Evolutionary conservation across 495 filamentous ascomycete species (phyloP).

Genomic region (Trichoderma orchidacearum): DNA sequence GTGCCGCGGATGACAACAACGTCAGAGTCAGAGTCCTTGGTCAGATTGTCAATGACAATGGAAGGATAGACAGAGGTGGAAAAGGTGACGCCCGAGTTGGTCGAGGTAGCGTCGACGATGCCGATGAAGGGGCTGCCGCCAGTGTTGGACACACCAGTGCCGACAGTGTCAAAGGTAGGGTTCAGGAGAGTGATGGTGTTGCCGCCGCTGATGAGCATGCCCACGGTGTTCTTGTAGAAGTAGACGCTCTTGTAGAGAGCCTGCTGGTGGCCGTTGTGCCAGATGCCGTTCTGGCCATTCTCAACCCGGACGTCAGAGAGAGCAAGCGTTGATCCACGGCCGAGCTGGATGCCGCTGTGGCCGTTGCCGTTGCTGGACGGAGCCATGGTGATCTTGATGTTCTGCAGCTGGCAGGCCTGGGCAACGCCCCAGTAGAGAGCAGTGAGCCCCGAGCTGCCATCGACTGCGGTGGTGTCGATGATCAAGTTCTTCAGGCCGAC

Average conservation of each 20-base stretch:
- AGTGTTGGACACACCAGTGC: constrained; percentile 42
- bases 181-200: constrained; percentile 36
- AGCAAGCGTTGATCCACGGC: constrained; percentile 32
- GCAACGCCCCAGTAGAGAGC: constrained; percentile 66
- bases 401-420: constrained; percentile 52
- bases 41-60: constrained; percentile 28
- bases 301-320: constrained; percentile 20
- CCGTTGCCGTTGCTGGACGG: constrained; percentile 24
- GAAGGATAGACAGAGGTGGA: constrained; percentile 20
- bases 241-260: constrained; percentile 55
- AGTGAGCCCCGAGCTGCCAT: constrained; percentile 25
- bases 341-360: constrained; percentile 52
- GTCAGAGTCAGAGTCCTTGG: constrained; percentile 19
- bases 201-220: constrained; percentile 49
- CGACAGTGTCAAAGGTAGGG: constrained; percentile 38
- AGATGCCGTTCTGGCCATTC: constrained; percentile 29
- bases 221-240: constrained; percentile 41
- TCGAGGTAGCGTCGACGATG: constrained; percentile 23
- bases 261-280: constrained; percentile 54
- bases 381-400: constrained; percentile 51
- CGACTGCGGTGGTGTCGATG: constrained; percentile 48
- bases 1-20: constrained; percentile 15
- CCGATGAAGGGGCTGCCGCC: constrained; percentile 25
- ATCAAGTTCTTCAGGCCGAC: constrained; percentile 56
- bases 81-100: constrained; percentile 25